Evolutionary conservation across 2,329 filamentous ascomycete species (phyloP), one percentile per base, ranked within the genome.

Genomic region (Colletotrichum somersetense): DNA sequence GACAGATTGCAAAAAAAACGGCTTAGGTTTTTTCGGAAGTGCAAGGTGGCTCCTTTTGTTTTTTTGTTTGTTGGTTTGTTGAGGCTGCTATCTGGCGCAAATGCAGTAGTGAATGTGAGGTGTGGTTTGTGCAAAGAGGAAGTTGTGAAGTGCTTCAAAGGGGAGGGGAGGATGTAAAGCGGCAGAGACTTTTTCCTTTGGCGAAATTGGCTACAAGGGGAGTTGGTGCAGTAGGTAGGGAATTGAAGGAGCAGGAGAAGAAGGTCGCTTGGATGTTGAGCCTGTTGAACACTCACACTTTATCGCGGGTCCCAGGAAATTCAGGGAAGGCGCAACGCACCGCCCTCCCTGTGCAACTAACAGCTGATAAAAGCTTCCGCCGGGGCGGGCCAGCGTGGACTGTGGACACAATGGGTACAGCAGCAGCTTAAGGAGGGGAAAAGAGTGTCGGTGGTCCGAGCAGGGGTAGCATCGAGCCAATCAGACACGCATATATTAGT

Each of bases 241-340:
- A 58, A 66, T 73, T 57, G 65, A 62, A 35, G 48, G 66, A 68
- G 66, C 59, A 64, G 46, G 53, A 68, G 66, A 62, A 66, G 46
- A 48, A 58, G 10, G 65, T 68, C 50, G 20, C 61, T 67, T 63
- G 64, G 67, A 64, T 66, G 67, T 73, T 74, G 73, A 73, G 73
- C 59, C 67, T 61, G 61, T 53, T 66, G 55, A 26, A 58, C 62
- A 57, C 63, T 65, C 52, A 38, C 35, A 23, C 52, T 58, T 50
- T 70, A 72, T 70, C 70, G 55, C 57, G 53, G 67, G 63, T 56
- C 62, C 53, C 62, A 55, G 67, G 44, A 65, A 72, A 71, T 67
- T 66, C 62, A 64, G 71, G 69, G 56, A 46, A 57, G 42, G 40
- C 42, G 40, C 58, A 46, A 33, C 33, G 55, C 40, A 52, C 59